Evolutionary conservation across 164 flowering plant species (phyloP).

Genomic region (Buxus sempervirens): DNA sequence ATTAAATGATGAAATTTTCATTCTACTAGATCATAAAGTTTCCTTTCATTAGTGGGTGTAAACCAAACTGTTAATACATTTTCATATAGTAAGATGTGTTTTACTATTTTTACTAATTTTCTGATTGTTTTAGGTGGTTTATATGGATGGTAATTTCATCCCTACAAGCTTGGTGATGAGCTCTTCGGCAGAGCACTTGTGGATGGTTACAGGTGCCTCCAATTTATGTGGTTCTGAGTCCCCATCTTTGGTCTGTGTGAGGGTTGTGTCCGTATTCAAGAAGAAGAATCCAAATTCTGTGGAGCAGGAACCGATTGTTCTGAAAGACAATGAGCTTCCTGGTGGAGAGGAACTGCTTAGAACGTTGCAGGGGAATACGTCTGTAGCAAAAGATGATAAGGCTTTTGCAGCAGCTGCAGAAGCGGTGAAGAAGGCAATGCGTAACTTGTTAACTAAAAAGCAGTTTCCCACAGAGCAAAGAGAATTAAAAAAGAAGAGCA

Average conservation of each 20-base stretch:
- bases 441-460: constrained; percentile 66
- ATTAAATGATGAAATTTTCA: too few relatives aligned
- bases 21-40: too few relatives aligned
- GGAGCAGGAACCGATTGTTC: constrained; percentile 25
- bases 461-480: constrained; percentile 65
- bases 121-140: constrained; percentile 48
- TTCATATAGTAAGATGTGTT: background rate
- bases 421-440: constrained; percentile 75
- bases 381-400: constrained; percentile 36
- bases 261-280: constrained; percentile 43
- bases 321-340: constrained; percentile 59
- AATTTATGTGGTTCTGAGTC: constrained; percentile 33
- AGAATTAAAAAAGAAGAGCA: constrained; percentile 69
- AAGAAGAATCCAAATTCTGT: constrained; percentile 16
- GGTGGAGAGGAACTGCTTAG: constrained; percentile 64
- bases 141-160: constrained; percentile 44
- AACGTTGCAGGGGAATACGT: constrained; percentile 65
- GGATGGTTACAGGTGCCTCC: constrained; percentile 88
- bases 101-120: background rate
- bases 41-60: too few relatives aligned
- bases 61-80: too few relatives aligned
- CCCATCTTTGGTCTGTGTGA: constrained; percentile 52
- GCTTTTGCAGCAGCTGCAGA: constrained; percentile 63
- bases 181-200: constrained; percentile 40
- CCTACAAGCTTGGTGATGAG: constrained; percentile 65